Evolutionary conservation across 805 yeast species (phyloP), one percentile per base, ranked within the genome.

Genomic region (Metschnikowia colocasiae): DNA sequence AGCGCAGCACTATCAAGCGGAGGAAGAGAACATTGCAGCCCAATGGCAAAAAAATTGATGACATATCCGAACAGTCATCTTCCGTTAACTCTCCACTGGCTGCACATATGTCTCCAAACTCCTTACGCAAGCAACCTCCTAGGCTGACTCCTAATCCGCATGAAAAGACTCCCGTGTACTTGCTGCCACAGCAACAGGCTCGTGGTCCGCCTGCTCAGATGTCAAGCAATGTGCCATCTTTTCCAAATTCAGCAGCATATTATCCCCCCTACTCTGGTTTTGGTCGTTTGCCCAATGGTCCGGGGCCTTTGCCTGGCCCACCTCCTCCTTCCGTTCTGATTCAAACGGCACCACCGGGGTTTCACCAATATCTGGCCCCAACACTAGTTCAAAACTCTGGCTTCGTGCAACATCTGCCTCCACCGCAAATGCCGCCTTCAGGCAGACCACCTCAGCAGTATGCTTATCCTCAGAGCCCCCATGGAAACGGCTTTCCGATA

Each of bases 1-100:
- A 85, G 57, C 77, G 83, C 55, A 73, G 76, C 46, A 81, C 87
- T 36, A 87, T 87, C 52, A 86, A 85, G 62, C 75, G 96, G 56
- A 73, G 96, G 47, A 83, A 81, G 53, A 74, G 94, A 56, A 63
- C 63, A 32, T 43, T 51, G 15, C 39, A 43, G 31, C 29, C 42
- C 26, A 36, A 23, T 37, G 23, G 33, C 23, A 43, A 34, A 13
- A 33, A 25, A 16, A 25, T 31, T 3, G 45, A 41, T n/a, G 45
- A 33, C 38, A 7, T 26, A 3, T 16, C 38, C 36, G 48, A 44
- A 22, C 22, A 15, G 20, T 5, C 13, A 10, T 16, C 37, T 9
- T 6, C 37, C 8, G 18, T 23, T 3, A 44, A 30, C 15, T 19
- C 31, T 13, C 38, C 18, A 9, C 26, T 5, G 26, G n/a, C 49